Percentiles rank a stretch among this genome's conserved stretches.
These are phyloP conservation scores for Conringia planisiliqua DNA, from an alignment of 345 rosid species.

Conservation along the genomic window DNA sequence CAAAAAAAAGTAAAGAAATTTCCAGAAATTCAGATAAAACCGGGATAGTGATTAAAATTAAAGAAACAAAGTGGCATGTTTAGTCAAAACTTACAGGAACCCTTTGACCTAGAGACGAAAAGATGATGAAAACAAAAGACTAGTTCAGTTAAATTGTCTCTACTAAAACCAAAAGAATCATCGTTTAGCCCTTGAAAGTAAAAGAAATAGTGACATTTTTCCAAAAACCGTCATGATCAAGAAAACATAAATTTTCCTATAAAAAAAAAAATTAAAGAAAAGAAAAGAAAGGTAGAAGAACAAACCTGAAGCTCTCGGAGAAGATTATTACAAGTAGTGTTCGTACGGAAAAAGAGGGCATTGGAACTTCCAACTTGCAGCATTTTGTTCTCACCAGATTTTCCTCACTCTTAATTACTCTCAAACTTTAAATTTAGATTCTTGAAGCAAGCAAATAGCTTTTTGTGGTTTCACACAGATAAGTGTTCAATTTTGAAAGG, in stretches of 20 bases:
- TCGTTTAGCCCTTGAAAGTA: conserved; percentile 25
- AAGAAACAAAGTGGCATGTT: conserved; percentile 8
- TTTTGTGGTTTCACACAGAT: not conserved
- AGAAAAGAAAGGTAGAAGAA: conserved; percentile 17
- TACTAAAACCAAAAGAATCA: conserved; percentile 34
- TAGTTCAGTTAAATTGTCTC: conserved; percentile 30
- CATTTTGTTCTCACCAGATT: conserved; percentile 48
- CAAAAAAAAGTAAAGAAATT: not conserved
- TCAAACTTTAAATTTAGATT: conserved; percentile 16
- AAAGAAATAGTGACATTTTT: conserved; percentile 2
- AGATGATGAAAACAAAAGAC: conserved; percentile 22
- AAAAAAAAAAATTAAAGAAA: not conserved
- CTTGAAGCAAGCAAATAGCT: conserved; percentile 20
- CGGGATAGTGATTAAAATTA: not conserved
- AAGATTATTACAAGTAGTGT: conserved; percentile 65
- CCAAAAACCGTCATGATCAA: conserved; percentile 41
- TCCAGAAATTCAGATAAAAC: not conserved
- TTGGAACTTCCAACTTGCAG: conserved; percentile 64
- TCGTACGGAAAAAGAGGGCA: conserved; percentile 47
- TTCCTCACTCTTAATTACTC: conserved; percentile 9
- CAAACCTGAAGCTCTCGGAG: conserved; percentile 93
- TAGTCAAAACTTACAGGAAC: conserved; percentile 27
- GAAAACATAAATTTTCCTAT: not conserved
- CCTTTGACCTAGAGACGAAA: conserved; percentile 24
- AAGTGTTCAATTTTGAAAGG: not conserved